Conservation (phyloP, 768 basidiomycete genomes). For the Agrocybe pediades region DNA sequence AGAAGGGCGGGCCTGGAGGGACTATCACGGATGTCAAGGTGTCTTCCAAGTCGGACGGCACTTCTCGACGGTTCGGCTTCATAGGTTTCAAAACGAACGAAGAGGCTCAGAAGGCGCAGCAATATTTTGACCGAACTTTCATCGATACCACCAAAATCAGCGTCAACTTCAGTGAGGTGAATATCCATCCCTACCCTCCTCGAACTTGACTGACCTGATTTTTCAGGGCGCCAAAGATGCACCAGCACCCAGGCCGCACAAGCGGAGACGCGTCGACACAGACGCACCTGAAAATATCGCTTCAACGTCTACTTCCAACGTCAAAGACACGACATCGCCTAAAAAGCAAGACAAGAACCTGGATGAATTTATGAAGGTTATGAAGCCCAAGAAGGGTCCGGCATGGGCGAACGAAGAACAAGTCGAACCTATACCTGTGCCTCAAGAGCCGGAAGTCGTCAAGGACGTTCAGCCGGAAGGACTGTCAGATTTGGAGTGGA, state of each 20-base stretch:
- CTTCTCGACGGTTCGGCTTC: constrained; percentile 88
- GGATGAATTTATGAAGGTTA: constrained; percentile 73
- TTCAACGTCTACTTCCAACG: constrained; percentile 1
- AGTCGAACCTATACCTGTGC: constrained; percentile 10
- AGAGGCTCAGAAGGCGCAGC: constrained; percentile 73
- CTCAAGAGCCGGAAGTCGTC: constrained; percentile 13
- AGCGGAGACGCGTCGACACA: constrained; percentile 56
- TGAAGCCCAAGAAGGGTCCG: constrained; percentile 68
- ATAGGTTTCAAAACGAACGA: constrained; percentile 83
- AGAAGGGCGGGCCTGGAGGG: constrained; percentile 59
- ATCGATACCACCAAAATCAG: constrained; percentile 77
- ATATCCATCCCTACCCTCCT: constrained; percentile 23
- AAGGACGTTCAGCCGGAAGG: constrained; percentile 25
- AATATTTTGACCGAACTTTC: constrained; percentile 87
- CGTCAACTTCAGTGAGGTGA: constrained; percentile 78
- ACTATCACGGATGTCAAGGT: constrained; percentile 88
- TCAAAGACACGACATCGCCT: constrained; percentile 11
- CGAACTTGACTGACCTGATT: neutral
- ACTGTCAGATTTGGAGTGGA: constrained; percentile 77
- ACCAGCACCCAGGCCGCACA: constrained; percentile 67
- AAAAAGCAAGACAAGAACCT: constrained; percentile 43
- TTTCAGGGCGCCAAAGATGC: constrained; percentile 68
- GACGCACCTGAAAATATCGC: constrained; percentile 21
- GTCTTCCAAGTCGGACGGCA: constrained; percentile 74
- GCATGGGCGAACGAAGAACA: constrained; percentile 61